phyloP scores from a whole-genome alignment of 2,329 filamentous ascomycete species.

The Fusarium solani-melongenae region DNA sequence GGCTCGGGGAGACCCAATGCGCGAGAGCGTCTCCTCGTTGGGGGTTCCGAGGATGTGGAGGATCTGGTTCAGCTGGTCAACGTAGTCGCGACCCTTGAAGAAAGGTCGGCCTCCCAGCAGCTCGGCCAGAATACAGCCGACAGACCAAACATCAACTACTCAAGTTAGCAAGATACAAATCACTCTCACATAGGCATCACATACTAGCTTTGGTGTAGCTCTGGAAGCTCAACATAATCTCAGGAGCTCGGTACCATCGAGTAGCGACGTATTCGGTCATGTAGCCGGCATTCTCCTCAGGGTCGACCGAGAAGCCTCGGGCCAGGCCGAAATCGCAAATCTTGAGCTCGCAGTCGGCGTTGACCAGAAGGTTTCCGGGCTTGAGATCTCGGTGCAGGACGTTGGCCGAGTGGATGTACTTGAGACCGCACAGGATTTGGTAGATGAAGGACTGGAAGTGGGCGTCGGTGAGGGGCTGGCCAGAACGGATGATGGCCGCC shows the following conservation, averaged over 20 bases:
- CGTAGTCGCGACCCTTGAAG: slow-evolving; percentile 99
- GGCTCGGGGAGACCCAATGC: slow-evolving; percentile 93
- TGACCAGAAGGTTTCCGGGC: slow-evolving; percentile 95
- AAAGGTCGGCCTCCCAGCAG: slow-evolving; percentile 95
- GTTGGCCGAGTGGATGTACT: slow-evolving; percentile 99
- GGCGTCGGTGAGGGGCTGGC: slow-evolving; percentile 95
- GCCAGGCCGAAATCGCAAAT: slow-evolving; percentile 98
- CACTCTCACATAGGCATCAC: slow-evolving; percentile 55
- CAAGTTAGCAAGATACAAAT: slow-evolving; percentile 17
- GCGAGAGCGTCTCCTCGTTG: slow-evolving; percentile 91
- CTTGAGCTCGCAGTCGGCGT: slow-evolving; percentile 99
- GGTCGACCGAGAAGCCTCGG: slow-evolving; percentile 95
- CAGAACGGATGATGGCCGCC: slow-evolving; percentile 96
- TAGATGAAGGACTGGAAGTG: slow-evolving; percentile 99
- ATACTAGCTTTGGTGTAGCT: slow-evolving; percentile 99
- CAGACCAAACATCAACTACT: slow-evolving; percentile 98
- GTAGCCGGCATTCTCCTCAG: slow-evolving; percentile 97
- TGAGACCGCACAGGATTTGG: slow-evolving; percentile 97
- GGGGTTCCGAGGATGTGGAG: slow-evolving; percentile 97
- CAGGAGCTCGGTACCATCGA: slow-evolving; percentile 92
- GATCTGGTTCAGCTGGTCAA: slow-evolving; percentile 99
- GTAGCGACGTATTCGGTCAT: slow-evolving; percentile 99
- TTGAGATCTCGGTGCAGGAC: slow-evolving; percentile 97
- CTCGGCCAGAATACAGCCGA: slow-evolving; percentile 97
- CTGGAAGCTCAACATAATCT: slow-evolving; percentile 99